Evolutionary conservation across 352 stramenopile species (phyloP), one percentile per base, ranked within the genome.

Genomic region (Phytophthora litchii): DNA sequence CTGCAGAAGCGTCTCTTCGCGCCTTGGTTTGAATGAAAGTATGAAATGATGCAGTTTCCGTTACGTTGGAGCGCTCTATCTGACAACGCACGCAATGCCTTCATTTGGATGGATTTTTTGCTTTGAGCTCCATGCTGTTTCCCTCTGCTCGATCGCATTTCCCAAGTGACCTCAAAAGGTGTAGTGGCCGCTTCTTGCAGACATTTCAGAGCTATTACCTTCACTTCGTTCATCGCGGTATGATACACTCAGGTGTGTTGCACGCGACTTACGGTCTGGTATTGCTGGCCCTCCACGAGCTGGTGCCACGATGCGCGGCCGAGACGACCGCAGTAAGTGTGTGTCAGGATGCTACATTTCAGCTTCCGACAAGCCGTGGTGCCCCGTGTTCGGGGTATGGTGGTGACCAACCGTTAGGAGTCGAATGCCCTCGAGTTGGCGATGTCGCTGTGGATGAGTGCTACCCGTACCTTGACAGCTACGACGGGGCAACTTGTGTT

Each of bases 271-370:
- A 12, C 37, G 41, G 51, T 5, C 11, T 62, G 17, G 19, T 37
- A 35, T 16, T 65, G 14, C 17, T 64, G 27, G 17, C 13, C 48
- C 25, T 56, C 31, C 17, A 54, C 17, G 34, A 38, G 44, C n/a
- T 52, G 21, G 32, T n/a, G 17, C 31, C 8, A 14, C 45, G 54
- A 42, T 21, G 19, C 29, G 27, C 9, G 27, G 40, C 49, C 31
- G 23, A 65, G 9, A 29, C 38, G 37, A 32, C 32, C 1, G 45
- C 43, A 19, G 67, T 76, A 16, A 72, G 62, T 41, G 71, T 83
- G 16, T 83, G 74, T 53, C 64, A 58, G 8, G 74, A 83, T 41
- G 74, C 74, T 13, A 83, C 74, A 12, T 83, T 77, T 43, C 43
- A 47, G 19, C 21, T 79, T 1, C 40, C 70, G 7, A 47, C 47